Conservation (phyloP, 768 basidiomycete genomes). For the Daedaleopsis nitida region DNA sequence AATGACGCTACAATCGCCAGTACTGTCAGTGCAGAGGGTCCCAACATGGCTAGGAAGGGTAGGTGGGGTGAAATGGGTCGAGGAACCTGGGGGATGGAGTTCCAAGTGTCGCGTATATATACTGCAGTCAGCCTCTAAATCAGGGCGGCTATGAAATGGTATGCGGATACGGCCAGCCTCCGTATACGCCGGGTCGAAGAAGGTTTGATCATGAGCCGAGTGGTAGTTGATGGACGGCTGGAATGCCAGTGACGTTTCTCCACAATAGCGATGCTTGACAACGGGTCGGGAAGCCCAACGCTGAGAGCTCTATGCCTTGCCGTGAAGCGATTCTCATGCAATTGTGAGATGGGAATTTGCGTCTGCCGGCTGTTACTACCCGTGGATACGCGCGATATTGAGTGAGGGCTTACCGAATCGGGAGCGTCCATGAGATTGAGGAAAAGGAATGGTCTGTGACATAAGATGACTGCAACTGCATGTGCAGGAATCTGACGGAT, state of each 20-base stretch:
- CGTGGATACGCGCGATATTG: not conserved
- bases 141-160: not conserved
- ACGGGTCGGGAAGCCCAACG: conserved; percentile 2
- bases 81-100: not conserved
- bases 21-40: not conserved
- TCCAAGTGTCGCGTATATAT: not conserved
- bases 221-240: not conserved
- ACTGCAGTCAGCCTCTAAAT: not conserved
- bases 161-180: not conserved
- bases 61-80: not conserved
- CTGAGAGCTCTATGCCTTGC: not conserved
- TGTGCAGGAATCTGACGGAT: not conserved
- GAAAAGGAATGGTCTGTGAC: not conserved
- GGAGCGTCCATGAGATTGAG: not conserved
- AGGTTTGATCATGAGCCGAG: not conserved
- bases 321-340: not conserved
- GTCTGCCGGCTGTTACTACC: not conserved
- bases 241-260: not conserved
- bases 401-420: not conserved
- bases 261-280: conserved; percentile 19
- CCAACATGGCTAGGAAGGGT: conserved; percentile 6
- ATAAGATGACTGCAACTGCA: not conserved
- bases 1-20: conserved; percentile 6
- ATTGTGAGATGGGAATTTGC: not conserved
- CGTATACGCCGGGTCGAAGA: not conserved